phyloP scores from a whole-genome alignment of 192 early-diverging fungal genomes.

The Dispira parvispora region DNA sequence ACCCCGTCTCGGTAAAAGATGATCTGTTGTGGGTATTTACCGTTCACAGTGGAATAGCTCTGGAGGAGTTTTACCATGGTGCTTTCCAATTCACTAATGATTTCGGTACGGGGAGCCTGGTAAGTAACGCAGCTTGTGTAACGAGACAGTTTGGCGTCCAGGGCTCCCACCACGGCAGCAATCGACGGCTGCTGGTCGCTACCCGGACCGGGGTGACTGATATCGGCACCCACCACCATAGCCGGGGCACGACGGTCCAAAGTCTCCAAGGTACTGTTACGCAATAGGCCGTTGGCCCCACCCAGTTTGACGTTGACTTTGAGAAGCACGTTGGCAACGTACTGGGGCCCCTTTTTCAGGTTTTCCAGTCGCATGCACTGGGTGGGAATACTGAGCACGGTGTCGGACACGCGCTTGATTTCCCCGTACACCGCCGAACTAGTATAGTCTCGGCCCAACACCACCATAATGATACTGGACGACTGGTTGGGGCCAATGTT shows the following conservation, averaged over 20 bases:
- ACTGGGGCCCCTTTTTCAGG: conserved; percentile 52
- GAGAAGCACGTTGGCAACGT: conserved; percentile 87
- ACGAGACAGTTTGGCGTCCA: conserved; percentile 40
- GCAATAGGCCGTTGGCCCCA: conserved; percentile 65
- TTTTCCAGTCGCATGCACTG: conserved; percentile 84
- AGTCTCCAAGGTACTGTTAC: conserved; percentile 13
- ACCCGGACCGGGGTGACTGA: conserved; percentile 69
- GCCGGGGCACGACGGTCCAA: conserved; percentile 37
- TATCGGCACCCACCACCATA: conserved; percentile 79
- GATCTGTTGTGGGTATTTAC: conserved; percentile 49
- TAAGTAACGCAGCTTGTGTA: conserved; percentile 45
- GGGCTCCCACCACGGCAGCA: conserved; percentile 53
- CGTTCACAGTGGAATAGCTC: conserved; percentile 33
- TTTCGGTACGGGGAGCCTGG: conserved; percentile 53
- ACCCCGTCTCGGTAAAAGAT: conserved; percentile 85
- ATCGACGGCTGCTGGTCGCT: conserved; percentile 48
- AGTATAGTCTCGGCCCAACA: conserved; percentile 46
- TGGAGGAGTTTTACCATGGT: conserved; percentile 50
- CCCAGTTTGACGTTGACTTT: conserved; percentile 93
- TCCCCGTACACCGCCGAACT: conserved; percentile 64
- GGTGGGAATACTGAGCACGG: conserved; percentile 71
- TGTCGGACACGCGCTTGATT: conserved; percentile 80
- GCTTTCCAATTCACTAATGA: conserved; percentile 44
- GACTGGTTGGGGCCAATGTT: not conserved
- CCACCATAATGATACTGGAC: conserved; percentile 22